Evolutionary conservation across 352 stramenopile genomes (phyloP).

Genomic region (Aphanomyces cochlioides): DNA sequence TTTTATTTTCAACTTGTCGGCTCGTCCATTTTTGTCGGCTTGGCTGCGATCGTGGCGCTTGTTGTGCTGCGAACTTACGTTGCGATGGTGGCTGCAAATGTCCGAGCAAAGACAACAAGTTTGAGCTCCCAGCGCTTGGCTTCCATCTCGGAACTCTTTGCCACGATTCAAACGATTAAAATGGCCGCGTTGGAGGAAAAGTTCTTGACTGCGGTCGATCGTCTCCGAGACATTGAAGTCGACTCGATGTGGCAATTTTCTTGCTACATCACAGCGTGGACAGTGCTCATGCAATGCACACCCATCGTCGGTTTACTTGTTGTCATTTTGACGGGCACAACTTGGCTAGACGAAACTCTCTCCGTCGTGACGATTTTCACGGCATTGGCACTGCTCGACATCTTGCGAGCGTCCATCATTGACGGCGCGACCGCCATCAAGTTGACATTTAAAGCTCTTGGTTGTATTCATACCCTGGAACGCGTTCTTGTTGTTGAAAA

Average conservation of each 20-base stretch:
- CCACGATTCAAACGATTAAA: conserved; percentile 86
- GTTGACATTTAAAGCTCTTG: neutral
- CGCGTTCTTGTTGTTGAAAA: neutral
- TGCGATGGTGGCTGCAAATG: conserved; percentile 25
- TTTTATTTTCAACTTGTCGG: conserved; percentile 38
- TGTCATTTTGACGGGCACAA: conserved; percentile 16
- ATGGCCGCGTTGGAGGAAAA: conserved; percentile 85
- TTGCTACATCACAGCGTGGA: conserved; percentile 44
- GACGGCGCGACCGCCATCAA: neutral
- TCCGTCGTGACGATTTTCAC: neutral
- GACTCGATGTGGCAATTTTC: conserved; percentile 45
- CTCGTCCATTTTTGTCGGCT: conserved; percentile 38
- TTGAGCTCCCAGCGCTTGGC: conserved; percentile 42
- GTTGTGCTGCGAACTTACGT: conserved; percentile 30
- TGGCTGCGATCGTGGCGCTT: conserved; percentile 37
- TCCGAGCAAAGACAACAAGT: conserved; percentile 22
- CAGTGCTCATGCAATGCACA: conserved; percentile 46
- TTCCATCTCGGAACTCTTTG: conserved; percentile 44
- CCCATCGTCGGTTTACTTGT: conserved; percentile 33
- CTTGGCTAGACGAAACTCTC: neutral
- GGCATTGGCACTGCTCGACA: neutral
- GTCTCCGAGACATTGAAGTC: conserved; percentile 47
- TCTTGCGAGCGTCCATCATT: neutral
- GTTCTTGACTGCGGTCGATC: conserved; percentile 56
- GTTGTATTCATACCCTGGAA: neutral